These are phyloP conservation scores for Hemisphaericaspora xylanilytica DNA, from an alignment of 1,139 yeast species.

Conservation along the genomic window DNA sequence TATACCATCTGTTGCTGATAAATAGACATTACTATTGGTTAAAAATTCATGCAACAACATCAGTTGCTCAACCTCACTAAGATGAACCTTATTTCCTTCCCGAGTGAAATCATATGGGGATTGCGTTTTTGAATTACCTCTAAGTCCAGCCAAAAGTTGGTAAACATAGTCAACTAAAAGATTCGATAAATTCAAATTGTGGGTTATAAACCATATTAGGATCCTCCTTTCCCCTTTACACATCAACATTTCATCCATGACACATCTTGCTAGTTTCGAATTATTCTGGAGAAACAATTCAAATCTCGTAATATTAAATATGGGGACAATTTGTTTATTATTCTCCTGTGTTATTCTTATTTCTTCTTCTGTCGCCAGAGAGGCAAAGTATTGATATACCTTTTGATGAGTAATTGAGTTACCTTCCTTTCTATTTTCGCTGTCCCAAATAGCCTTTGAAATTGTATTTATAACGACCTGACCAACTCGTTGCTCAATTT, in stretches of 20 bases:
- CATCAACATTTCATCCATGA: constrained; percentile 70
- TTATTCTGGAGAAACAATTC: constrained; percentile 37
- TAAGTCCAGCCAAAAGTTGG: constrained; percentile 52
- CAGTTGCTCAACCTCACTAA: constrained; percentile 57
- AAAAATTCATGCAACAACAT: constrained; percentile 72
- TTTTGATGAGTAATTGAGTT: constrained; percentile 44
- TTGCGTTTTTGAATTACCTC: constrained; percentile 40
- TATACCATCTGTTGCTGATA: constrained; percentile 42
- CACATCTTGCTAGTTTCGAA: constrained; percentile 47
- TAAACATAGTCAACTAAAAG: constrained; percentile 55
- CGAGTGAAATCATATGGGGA: constrained; percentile 49
- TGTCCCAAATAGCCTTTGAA: constrained; percentile 49
- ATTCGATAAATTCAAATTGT: constrained; percentile 52
- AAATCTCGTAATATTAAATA: constrained; percentile 41
- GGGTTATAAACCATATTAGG: constrained; percentile 67
- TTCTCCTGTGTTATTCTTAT: constrained; percentile 25
- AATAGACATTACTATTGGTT: constrained; percentile 49
- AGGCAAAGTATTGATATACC: constrained; percentile 46
- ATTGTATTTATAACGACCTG: constrained; percentile 46
- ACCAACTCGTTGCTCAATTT: constrained; percentile 33
- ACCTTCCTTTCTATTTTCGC: constrained; percentile 14
- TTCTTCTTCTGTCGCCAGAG: constrained; percentile 29
- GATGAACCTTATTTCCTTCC: constrained; percentile 43
- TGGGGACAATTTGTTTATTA: constrained; percentile 35
- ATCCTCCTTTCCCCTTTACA: constrained; percentile 58